Percentiles rank a stretch among this genome's conserved stretches.
Evolutionary conservation across 345 rosid genomes (phyloP).

Genomic region (Ceriops decandra): DNA sequence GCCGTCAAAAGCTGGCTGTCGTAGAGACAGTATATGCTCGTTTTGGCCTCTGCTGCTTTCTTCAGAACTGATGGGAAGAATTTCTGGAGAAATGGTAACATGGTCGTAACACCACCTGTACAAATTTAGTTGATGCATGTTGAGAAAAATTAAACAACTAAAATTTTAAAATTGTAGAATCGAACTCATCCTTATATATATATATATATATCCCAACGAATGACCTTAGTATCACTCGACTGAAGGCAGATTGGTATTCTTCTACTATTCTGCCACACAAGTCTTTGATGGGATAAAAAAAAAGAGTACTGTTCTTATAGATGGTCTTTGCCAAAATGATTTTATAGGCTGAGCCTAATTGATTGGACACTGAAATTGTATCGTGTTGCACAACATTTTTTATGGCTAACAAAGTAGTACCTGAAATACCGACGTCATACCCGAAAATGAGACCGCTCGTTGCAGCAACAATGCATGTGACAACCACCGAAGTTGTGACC

Average conservation of each 20-base stretch:
- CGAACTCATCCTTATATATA: too few relatives aligned
- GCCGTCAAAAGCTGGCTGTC: slow-evolving; percentile 61
- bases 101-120: slow-evolving; percentile 81
- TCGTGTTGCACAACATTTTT: too few relatives aligned
- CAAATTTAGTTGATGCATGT: background rate
- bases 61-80: slow-evolving; percentile 64
- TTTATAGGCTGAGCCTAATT: too few relatives aligned
- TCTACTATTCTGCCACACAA: too few relatives aligned
- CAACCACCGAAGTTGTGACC: slow-evolving; percentile 53
- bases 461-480: slow-evolving; percentile 78
- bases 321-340: too few relatives aligned
- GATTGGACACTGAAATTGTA: too few relatives aligned
- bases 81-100: slow-evolving; percentile 68
- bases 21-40: slow-evolving; percentile 54
- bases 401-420: slow-evolving; percentile 16
- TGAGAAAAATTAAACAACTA: background rate
- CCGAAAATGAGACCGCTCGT: slow-evolving; percentile 83
- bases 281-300: too few relatives aligned
- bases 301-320: too few relatives aligned
- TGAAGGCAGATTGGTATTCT: too few relatives aligned
- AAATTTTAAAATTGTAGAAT: too few relatives aligned
- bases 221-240: too few relatives aligned
- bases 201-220: too few relatives aligned
- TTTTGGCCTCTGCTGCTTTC: slow-evolving; percentile 47
- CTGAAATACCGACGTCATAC: slow-evolving; percentile 80